A percentile compares a stretch with the other conserved stretches of the same genome.
Evolutionary conservation across 352 stramenopile genomes (phyloP).

Genomic region (Phytophthora brassicae): DNA sequence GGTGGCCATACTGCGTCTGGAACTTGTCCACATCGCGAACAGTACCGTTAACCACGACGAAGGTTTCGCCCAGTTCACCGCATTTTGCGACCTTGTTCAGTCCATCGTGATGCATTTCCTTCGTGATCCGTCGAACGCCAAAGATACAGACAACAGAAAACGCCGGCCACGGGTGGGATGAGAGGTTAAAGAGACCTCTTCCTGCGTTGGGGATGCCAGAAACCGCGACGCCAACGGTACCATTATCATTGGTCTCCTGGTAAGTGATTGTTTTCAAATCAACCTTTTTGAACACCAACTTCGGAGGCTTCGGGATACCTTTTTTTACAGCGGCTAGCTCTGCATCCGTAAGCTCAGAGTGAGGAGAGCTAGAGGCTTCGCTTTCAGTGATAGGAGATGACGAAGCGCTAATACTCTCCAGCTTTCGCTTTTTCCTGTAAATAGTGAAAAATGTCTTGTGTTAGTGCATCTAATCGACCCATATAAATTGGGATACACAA

Average conservation of each 20-base stretch:
- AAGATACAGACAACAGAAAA: slow-evolving; percentile 91
- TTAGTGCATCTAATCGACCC: no score
- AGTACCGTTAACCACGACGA: slow-evolving; percentile 85
- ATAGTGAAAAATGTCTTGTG: slow-evolving; percentile 12
- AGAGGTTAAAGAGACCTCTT: slow-evolving; percentile 84
- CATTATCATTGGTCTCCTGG: slow-evolving; percentile 85
- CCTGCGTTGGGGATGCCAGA: slow-evolving; percentile 84
- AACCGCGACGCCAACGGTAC: slow-evolving; percentile 78
- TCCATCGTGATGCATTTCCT: slow-evolving; percentile 86
- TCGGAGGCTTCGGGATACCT: slow-evolving; percentile 81
- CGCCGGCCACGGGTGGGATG: slow-evolving; percentile 72
- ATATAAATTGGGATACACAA: no score
- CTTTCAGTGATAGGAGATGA: slow-evolving; percentile 63
- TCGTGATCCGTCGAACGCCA: slow-evolving; percentile 81
- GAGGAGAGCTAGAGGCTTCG: slow-evolving; percentile 63
- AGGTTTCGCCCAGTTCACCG: slow-evolving; percentile 84
- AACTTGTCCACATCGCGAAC: slow-evolving; percentile 89
- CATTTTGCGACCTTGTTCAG: slow-evolving; percentile 87
- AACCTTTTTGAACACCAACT: slow-evolving; percentile 85
- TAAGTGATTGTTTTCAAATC: slow-evolving; percentile 85
- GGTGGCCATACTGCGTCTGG: slow-evolving; percentile 86
- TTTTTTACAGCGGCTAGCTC: slow-evolving; percentile 80
- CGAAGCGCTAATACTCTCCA: slow-evolving; percentile 49
- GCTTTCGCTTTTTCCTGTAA: slow-evolving; percentile 73
- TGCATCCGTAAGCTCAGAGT: slow-evolving; percentile 75